phyloP scores from a whole-genome alignment of 2,329 filamentous ascomycete genomes.

The Epichloe bromicola region DNA sequence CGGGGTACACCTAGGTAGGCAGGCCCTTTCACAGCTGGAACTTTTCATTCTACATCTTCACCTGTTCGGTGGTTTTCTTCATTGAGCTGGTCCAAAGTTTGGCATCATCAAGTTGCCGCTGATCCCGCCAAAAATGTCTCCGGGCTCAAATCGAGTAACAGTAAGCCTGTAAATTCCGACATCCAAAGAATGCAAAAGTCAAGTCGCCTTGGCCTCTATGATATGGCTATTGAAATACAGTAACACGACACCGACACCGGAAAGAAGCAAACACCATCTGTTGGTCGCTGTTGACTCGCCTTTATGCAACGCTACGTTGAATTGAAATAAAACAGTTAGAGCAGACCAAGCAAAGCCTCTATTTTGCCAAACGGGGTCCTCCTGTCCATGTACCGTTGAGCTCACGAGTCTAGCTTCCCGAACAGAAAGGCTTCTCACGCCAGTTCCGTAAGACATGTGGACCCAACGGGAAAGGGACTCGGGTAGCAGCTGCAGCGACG shows the following conservation, averaged over 20 bases:
- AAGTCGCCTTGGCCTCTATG: slow-evolving; percentile 3
- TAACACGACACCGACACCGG: neutral
- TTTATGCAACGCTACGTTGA: neutral
- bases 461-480: neutral
- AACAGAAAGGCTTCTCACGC: neutral
- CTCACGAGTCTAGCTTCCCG: neutral
- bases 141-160: neutral
- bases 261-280: neutral
- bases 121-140: neutral
- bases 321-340: neutral
- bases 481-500: neutral
- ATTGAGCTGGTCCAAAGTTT: neutral
- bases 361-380: neutral
- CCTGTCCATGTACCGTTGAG: neutral
- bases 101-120: neutral
- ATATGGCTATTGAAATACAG: neutral
- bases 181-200: neutral
- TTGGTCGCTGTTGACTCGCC: neutral
- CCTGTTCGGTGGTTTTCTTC: neutral
- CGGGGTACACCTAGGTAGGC: no score
- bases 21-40: no score
- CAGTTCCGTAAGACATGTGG: neutral
- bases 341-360: neutral
- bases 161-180: neutral
- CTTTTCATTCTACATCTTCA: neutral